These are phyloP conservation scores for Malassezia sp. DNA, from an alignment of 1,284 basidiomycete genomes.

Conservation along the genomic window DNA sequence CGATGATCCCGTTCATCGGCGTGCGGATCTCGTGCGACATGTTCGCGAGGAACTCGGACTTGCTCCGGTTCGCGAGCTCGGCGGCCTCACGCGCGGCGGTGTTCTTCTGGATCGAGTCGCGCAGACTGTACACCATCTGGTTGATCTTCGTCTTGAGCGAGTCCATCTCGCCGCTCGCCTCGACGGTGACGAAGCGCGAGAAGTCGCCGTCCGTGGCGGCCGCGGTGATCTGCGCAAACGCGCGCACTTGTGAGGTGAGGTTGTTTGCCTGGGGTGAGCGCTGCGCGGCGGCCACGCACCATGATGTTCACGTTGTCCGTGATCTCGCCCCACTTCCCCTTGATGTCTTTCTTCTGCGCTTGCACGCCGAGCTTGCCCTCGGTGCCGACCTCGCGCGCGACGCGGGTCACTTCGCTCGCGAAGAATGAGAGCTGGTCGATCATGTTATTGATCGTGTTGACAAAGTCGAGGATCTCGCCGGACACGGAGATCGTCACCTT, in stretches of 20 bases:
- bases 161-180: constrained; percentile 97
- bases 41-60: constrained; percentile 69
- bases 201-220: constrained; percentile 99
- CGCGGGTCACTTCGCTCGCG: constrained; percentile 86
- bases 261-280: no score
- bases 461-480: constrained; percentile 86
- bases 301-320: constrained; percentile 58
- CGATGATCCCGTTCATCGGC: constrained; percentile 67
- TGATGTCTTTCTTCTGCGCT: constrained; percentile 89
- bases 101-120: constrained; percentile 97
- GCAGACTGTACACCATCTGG: constrained; percentile 95
- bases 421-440: constrained; percentile 64
- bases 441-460: constrained; percentile 55
- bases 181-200: constrained; percentile 96
- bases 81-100: constrained; percentile 94
- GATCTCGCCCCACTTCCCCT: constrained; percentile 97
- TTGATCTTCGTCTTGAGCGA: constrained; percentile 98
- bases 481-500: constrained; percentile 85
- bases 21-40: constrained; percentile 47
- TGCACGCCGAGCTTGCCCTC: constrained; percentile 95
- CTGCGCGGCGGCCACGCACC: no score
- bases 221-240: constrained; percentile 95
- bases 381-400: constrained; percentile 85
- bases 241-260: constrained; percentile 94
- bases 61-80: constrained; percentile 79